These are phyloP conservation scores for Suhomyces faveliae DNA, from an alignment of 805 yeast species.

Conservation along the genomic window DNA sequence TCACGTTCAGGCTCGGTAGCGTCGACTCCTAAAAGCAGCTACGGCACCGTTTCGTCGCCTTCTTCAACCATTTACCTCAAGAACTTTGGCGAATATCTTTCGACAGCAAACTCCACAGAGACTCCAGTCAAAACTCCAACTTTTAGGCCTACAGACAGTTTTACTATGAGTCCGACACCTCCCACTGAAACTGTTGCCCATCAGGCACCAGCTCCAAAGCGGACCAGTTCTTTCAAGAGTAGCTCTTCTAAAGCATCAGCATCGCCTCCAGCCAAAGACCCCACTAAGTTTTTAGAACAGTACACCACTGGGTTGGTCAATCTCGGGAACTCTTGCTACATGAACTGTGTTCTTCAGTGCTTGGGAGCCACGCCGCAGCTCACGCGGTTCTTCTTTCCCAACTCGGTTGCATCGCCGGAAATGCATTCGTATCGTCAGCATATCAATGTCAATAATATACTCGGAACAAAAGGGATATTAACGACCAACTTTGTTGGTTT, in stretches of 20 bases:
- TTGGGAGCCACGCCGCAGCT: constrained; percentile 69
- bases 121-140: constrained; percentile 16
- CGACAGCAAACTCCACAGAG: constrained; percentile 23
- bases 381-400: constrained; percentile 54
- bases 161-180: no score
- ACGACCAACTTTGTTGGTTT: constrained; percentile 68
- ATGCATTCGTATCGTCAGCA: constrained; percentile 57
- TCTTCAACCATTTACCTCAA: constrained; percentile 21
- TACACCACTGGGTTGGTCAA: constrained; percentile 73
- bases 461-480: constrained; percentile 80
- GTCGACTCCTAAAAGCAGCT: not conserved
- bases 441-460: constrained; percentile 66
- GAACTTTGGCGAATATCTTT: constrained; percentile 27
- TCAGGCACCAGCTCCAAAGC: not conserved
- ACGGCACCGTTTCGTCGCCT: not conserved
- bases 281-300: constrained; percentile 12
- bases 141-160: constrained; percentile 3
- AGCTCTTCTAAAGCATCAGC: not conserved
- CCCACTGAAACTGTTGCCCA: no score
- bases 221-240: constrained; percentile 4
- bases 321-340: constrained; percentile 88
- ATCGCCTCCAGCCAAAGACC: not conserved
- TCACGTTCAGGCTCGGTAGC: constrained; percentile 12
- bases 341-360: constrained; percentile 90
- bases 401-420: constrained; percentile 15